Evolutionary conservation across 129 eudicot species (phyloP), one percentile per base, ranked within the genome.

Genomic region (carrot (Daucus carota)): DNA sequence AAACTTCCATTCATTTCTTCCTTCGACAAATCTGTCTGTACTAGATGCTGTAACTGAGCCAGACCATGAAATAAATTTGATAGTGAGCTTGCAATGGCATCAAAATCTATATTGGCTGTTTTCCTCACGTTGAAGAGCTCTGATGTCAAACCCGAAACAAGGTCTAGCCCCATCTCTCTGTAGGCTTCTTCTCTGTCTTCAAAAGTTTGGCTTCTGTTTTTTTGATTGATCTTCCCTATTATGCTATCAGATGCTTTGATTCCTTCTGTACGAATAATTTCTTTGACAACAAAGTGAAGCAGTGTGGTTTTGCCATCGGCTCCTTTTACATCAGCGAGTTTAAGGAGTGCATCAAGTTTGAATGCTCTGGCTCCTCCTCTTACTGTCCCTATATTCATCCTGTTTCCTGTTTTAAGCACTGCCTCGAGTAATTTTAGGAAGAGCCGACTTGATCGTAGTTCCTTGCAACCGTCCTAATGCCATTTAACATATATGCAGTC

Each of bases 351-450:
- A 57, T 91, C 93, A 2, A 91, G 93, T 79, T 94, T 94, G 86
- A 94, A 94, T 14, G 98, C 98, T 78, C 79, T 86, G 38, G 98
- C 97, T 6, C 97, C 97, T 83, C 98, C 98, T 81, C 98, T 78
- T 67, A 87, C 89, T 5, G 99, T 91, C 2, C 99, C 99, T 12
- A 91, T 80, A 75, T 94, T 94, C 99, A 94, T 94, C 47, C 99
- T 82, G 85, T 94, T 94, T 18, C 98, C 97, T 22, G 96, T 94
- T 84, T 94, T 94, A 36, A 91, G 85, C 72, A 94, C 99, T 1
- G 98, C 98, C 62, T 94, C 98, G 6, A 94, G 96, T 78, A 94
- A 83, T 73, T 91, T 94, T 44, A 87, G 77, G 89, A 94, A 94
- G 62, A 94, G 89, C 16, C 92, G 87, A 75, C 97, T 94, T 75